phyloP scores from a whole-genome alignment of 2,329 filamentous ascomycete species.

The Botrytis galanthina region DNA sequence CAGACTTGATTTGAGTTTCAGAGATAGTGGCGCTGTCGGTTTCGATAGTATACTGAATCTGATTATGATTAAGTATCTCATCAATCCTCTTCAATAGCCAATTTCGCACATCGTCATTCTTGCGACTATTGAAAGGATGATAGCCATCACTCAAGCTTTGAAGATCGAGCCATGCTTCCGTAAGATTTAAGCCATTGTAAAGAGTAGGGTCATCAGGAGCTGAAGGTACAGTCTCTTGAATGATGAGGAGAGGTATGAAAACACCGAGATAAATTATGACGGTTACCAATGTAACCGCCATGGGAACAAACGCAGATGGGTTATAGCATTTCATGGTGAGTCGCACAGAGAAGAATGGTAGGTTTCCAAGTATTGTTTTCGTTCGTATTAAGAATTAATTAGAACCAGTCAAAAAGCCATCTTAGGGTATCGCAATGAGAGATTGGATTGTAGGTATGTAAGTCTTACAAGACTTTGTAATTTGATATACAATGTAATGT shows the following conservation, averaged over 20 bases:
- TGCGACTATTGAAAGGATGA: constrained; percentile 84
- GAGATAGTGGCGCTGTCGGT: constrained; percentile 19
- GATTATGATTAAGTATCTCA: constrained; percentile 64
- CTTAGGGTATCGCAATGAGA: neutral
- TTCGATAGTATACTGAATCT: constrained; percentile 48
- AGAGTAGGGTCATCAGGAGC: constrained; percentile 54
- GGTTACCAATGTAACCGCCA: constrained; percentile 78
- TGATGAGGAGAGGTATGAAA: constrained; percentile 66
- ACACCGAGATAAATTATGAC: constrained; percentile 75
- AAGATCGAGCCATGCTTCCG: constrained; percentile 83
- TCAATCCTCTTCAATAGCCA: constrained; percentile 73
- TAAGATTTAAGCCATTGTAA: constrained; percentile 70
- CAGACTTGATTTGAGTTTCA: neutral
- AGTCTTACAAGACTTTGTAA: neutral
- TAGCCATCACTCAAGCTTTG: constrained; percentile 70
- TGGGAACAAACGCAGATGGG: constrained; percentile 73
- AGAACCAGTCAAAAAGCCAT: constrained; percentile 9
- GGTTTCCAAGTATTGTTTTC: neutral
- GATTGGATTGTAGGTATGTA: neutral
- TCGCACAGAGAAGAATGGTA: neutral
- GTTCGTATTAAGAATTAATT: neutral
- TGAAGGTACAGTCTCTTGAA: constrained; percentile 73
- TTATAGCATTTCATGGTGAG: constrained; percentile 42
- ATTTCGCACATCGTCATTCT: constrained; percentile 75
- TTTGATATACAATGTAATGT: neutral